Evolutionary conservation across 371 early-diverging fungal species (phyloP).

Genomic region (Nematocida minor): DNA sequence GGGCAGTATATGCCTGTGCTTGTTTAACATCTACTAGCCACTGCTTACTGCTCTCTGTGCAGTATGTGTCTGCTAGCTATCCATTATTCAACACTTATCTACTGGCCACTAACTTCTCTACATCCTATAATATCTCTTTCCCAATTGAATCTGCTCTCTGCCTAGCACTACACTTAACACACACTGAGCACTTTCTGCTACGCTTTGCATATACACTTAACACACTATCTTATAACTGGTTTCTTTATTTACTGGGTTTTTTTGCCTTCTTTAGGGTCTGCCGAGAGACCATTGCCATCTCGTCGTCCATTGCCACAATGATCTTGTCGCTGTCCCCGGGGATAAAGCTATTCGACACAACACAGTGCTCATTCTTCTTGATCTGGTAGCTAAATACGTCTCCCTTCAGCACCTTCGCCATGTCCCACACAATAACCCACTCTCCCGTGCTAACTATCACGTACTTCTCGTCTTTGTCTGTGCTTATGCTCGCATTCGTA

Average conservation of each 20-base stretch:
- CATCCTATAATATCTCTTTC: too few species aligned
- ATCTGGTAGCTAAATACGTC: constrained; percentile 74
- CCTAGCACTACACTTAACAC: too few species aligned
- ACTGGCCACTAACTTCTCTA: too few species aligned
- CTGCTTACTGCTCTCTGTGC: too few species aligned
- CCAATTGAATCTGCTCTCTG: too few species aligned
- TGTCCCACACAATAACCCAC: constrained; percentile 84
- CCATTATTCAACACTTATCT: too few species aligned
- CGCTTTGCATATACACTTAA: too few species aligned
- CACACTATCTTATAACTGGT: too few species aligned
- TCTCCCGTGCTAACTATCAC: constrained; percentile 78
- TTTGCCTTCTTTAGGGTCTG: constrained; percentile 48
- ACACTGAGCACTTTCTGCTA: too few species aligned
- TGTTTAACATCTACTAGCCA: too few species aligned
- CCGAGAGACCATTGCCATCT: constrained; percentile 60
- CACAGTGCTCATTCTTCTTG: constrained; percentile 71
- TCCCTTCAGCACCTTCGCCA: constrained; percentile 72
- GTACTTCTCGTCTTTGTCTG: constrained; percentile 70
- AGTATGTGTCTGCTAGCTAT: too few species aligned
- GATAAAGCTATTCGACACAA: constrained; percentile 81
- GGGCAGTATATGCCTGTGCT: too few species aligned
- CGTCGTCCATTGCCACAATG: constrained; percentile 69
- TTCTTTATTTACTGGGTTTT: constrained; percentile 6
- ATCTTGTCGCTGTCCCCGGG: constrained; percentile 70
- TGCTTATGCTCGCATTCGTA: constrained; percentile 82